A percentile compares a stretch with the other conserved stretches of the same genome.
These are phyloP conservation scores for Penicillium samsonianum DNA, from an alignment of 495 filamentous ascomycete species.

Conservation along the genomic window DNA sequence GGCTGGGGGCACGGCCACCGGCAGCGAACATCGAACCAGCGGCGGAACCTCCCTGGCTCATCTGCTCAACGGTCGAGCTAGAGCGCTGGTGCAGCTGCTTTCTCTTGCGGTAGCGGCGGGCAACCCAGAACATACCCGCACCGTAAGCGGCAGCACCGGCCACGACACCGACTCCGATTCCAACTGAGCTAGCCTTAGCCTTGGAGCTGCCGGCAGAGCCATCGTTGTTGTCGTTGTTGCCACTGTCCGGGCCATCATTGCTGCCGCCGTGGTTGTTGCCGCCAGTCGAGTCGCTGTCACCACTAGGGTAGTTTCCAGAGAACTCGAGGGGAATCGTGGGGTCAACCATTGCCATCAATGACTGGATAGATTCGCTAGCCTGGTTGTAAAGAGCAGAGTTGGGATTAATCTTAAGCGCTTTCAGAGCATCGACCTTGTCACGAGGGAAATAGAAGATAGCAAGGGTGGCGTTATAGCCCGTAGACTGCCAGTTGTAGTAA, in stretches of 20 bases:
- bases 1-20: slow-evolving; percentile 48
- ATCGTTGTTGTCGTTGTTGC: slow-evolving; percentile 35
- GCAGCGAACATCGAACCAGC: slow-evolving; percentile 36
- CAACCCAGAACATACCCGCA: slow-evolving; percentile 97
- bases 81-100: slow-evolving; percentile 77
- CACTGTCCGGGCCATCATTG: slow-evolving; percentile 39
- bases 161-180: slow-evolving; percentile 76
- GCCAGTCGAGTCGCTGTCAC: slow-evolving; percentile 29
- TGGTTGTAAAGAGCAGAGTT: slow-evolving; percentile 73
- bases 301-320: slow-evolving; percentile 46
- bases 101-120: slow-evolving; percentile 88
- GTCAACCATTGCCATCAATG: slow-evolving; percentile 80
- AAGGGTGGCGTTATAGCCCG: slow-evolving; percentile 82
- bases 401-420: slow-evolving; percentile 65
- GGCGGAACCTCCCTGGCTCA: slow-evolving; percentile 44
- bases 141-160: slow-evolving; percentile 88
- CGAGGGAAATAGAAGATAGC: slow-evolving; percentile 73
- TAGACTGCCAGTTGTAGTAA: slow-evolving; percentile 66
- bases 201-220: slow-evolving; percentile 53
- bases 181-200: slow-evolving; percentile 72
- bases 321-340: slow-evolving; percentile 77
- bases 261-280: slow-evolving; percentile 12
- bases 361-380: slow-evolving; percentile 53
- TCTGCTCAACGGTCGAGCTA: slow-evolving; percentile 57
- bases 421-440: slow-evolving; percentile 61